Conservation (phyloP, 345 rosid species). For the Citrus medica region DNA sequence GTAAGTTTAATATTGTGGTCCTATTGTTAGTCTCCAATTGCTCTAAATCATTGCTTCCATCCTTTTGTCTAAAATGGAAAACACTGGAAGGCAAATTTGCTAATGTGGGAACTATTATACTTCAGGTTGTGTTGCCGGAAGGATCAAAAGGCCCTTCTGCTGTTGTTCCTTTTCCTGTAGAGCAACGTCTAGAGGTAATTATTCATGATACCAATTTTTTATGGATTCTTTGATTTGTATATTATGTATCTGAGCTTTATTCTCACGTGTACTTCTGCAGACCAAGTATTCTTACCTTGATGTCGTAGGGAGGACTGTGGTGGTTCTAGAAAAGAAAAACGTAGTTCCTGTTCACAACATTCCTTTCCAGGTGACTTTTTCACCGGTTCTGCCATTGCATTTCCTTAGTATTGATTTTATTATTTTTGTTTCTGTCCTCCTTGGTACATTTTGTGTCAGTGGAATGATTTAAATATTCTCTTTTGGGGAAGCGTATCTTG, state of each 20-base stretch:
- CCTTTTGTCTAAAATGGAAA: neutral
- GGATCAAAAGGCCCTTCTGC: slow-evolving; percentile 92
- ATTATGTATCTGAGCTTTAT: slow-evolving; percentile 8
- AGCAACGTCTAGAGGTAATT: slow-evolving; percentile 73
- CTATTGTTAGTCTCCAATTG: slow-evolving; percentile 3
- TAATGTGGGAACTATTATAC: slow-evolving; percentile 22
- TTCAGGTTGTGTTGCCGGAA: slow-evolving; percentile 94
- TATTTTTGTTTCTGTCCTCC: slow-evolving; percentile 1
- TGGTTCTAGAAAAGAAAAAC: slow-evolving; percentile 88
- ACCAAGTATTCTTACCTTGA: slow-evolving; percentile 94
- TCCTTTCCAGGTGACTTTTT: slow-evolving; percentile 76
- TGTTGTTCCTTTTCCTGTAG: slow-evolving; percentile 75
- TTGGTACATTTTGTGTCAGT: neutral
- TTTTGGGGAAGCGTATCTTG: neutral
- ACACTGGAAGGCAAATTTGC: slow-evolving; percentile 1
- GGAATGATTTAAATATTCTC: neutral
- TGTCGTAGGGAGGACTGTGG: slow-evolving; percentile 92
- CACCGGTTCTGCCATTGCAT: neutral
- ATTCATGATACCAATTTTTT: slow-evolving; percentile 2
- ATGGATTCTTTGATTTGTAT: neutral
- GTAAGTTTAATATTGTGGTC: slow-evolving; percentile 39
- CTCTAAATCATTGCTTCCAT: neutral
- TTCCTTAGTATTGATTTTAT: neutral
- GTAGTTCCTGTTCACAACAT: slow-evolving; percentile 70
- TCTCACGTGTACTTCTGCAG: slow-evolving; percentile 37